Percentiles rank a stretch among this genome's conserved stretches.
Conservation (phyloP, 768 basidiomycete species). For the Tricholoma sp. region DNA sequence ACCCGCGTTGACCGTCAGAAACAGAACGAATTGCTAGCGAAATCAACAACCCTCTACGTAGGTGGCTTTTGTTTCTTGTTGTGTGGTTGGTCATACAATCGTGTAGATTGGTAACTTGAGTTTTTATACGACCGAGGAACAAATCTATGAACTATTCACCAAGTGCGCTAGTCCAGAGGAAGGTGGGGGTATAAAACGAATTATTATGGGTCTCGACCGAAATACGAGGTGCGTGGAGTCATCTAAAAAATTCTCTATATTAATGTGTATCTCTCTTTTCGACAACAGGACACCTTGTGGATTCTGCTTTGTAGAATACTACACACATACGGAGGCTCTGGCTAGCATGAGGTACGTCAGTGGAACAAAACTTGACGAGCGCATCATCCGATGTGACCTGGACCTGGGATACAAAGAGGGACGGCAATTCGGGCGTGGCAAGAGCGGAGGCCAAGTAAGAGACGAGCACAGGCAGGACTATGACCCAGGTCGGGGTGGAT, state of each 20-base stretch:
- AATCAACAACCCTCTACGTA: conserved; percentile 90
- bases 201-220: conserved; percentile 92
- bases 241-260: not conserved
- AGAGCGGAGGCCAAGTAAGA: conserved; percentile 94
- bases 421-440: conserved; percentile 94
- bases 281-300: conserved; percentile 77
- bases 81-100: conserved; percentile 7
- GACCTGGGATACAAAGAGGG: conserved; percentile 97
- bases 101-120: conserved; percentile 84
- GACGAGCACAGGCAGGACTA: conserved; percentile 98
- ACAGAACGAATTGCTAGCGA: conserved; percentile 76
- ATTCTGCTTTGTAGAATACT: conserved; percentile 96
- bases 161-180: conserved; percentile 87
- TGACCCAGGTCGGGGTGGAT: conserved; percentile 92
- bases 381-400: conserved; percentile 95
- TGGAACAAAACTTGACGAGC: conserved; percentile 98
- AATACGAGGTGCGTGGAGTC: conserved; percentile 60
- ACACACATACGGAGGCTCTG: conserved; percentile 89
- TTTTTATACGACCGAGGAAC: conserved; percentile 94
- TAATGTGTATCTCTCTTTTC: conserved; percentile 11
- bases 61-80: conserved; percentile 30
- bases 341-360: conserved; percentile 91
- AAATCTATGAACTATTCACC: conserved; percentile 89
- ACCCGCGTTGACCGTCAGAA: conserved; percentile 69
- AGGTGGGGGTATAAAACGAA: conserved; percentile 86